Percentiles rank a stretch among this genome's conserved stretches.
phyloP scores from a whole-genome alignment of 305 asterid genomes.

The Withania somnifera region DNA sequence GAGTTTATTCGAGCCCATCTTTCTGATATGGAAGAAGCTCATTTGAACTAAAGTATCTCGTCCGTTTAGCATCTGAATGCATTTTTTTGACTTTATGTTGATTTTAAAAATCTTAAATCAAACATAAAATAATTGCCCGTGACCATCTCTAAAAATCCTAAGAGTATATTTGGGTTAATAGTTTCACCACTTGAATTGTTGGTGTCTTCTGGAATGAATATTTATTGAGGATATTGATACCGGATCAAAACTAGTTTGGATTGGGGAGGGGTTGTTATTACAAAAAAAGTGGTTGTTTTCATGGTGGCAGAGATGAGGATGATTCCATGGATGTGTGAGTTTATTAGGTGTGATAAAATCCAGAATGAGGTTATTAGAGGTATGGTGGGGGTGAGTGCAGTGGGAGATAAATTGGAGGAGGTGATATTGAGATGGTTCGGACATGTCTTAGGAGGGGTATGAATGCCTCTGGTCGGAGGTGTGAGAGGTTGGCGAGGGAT shows the following conservation, averaged over 20 bases:
- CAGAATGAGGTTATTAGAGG: no score
- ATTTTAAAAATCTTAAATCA: neutral
- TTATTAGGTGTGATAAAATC: no score
- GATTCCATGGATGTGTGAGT: no score
- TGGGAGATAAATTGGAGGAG: no score
- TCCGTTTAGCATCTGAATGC: neutral
- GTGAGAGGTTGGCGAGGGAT: no score
- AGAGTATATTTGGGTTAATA: neutral
- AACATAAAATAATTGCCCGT: neutral
- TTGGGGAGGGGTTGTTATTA: neutral
- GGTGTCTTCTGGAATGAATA: neutral
- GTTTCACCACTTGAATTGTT: neutral
- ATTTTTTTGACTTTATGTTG: neutral
- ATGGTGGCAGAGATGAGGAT: neutral
- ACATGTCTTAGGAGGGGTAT: no score
- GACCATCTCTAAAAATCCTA: neutral
- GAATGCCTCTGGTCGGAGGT: no score
- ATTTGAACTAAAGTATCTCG: neutral
- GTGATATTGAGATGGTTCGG: no score
- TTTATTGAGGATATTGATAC: neutral
- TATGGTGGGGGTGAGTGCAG: no score
- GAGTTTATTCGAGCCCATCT: conserved; percentile 4
- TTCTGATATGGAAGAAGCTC: conserved; percentile 2
- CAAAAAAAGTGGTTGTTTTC: neutral
- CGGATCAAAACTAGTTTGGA: neutral